Evolutionary conservation across 805 yeast species (phyloP), one percentile per base, ranked within the genome.

Genomic region (Pichia manshurica): DNA sequence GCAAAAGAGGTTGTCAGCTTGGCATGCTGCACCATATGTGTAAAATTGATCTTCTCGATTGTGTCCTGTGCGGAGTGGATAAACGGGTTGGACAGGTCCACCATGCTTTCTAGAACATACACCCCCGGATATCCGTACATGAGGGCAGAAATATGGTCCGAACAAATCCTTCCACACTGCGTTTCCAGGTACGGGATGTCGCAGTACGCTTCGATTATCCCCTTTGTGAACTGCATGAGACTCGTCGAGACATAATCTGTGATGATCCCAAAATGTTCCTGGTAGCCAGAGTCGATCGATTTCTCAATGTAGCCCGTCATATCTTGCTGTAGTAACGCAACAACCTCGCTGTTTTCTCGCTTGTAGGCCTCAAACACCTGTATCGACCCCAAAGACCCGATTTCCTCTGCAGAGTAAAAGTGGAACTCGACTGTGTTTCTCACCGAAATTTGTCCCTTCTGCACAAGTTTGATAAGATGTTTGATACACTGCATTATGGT

Each of bases 321-420:
- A 63, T 91, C 99, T 63, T 88, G 95, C 66, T 91, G 96, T 35
- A 91, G 70, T 93, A 89, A 84, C 5, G 90, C 89, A 28, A 81
- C 75, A 20, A 91, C 88, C 7, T 73, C 68, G 41, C 67, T 68
- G 28, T 70, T 68, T n/a, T 69, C 57, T 16, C 61, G 56, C 10
- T 67, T 61, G 59, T 85, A 85, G 22, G 67, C 63, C 9, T 76
- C 65, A 63, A 86, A 87, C 10, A 91, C 77, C 52, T 86, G 96
- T 53, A 79, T 74, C 4, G 96, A 87, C 1, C 98, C 98, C 45
- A 87, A 70, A 47, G 87, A 69, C 0, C 96, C 97, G 51, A 87
- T 89, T 72, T 91, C 98, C 69, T 91, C 98, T 1, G 96, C 98
- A 23, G 95, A 79, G 69, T 88, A 91, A 73, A 88, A 91, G 67